phyloP scores from a whole-genome alignment of 768 basidiomycete species.

The Royoungia palumana region DNA sequence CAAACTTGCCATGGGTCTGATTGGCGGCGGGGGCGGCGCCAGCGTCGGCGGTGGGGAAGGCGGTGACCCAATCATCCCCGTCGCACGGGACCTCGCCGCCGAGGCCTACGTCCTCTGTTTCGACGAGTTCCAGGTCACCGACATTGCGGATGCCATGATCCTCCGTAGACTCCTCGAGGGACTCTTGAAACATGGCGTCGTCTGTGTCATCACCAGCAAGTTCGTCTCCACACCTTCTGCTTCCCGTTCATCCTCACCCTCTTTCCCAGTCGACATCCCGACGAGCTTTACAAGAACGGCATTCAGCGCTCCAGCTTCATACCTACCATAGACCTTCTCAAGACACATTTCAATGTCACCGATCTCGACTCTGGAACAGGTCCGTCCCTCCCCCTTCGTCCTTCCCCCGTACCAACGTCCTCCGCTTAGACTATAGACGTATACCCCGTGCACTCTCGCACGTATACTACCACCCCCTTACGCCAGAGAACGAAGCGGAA shows the following conservation, averaged over 20 bases:
- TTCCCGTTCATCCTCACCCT: not conserved
- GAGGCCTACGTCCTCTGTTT: slow-evolving; percentile 89
- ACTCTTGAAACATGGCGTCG: slow-evolving; percentile 84
- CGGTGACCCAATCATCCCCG: slow-evolving; percentile 83
- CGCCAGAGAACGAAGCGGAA: slow-evolving; percentile 60
- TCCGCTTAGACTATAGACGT: slow-evolving; percentile 82
- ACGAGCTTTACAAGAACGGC: slow-evolving; percentile 97
- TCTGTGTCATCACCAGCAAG: slow-evolving; percentile 98
- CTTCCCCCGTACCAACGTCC: not conserved
- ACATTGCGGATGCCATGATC: slow-evolving; percentile 99
- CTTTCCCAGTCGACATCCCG: slow-evolving; percentile 80
- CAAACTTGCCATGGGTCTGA: slow-evolving; percentile 65
- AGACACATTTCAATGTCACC: slow-evolving; percentile 79
- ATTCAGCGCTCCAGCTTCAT: slow-evolving; percentile 94
- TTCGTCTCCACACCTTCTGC: slow-evolving; percentile 36
- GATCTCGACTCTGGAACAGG: slow-evolving; percentile 96
- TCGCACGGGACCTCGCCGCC: slow-evolving; percentile 81
- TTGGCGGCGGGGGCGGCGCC: slow-evolving; percentile 36
- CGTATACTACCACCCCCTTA: slow-evolving; percentile 86
- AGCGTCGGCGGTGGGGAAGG: slow-evolving; percentile 27
- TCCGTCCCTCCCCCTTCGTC: slow-evolving; percentile 27
- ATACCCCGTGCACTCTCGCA: slow-evolving; percentile 90
- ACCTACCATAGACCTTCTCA: slow-evolving; percentile 92
- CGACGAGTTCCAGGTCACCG: slow-evolving; percentile 98
- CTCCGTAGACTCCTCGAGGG: slow-evolving; percentile 83